Base-by-base conservation (phyloP, 2,329 filamentous ascomycete species). In the Beauveria bassiana region DNA sequence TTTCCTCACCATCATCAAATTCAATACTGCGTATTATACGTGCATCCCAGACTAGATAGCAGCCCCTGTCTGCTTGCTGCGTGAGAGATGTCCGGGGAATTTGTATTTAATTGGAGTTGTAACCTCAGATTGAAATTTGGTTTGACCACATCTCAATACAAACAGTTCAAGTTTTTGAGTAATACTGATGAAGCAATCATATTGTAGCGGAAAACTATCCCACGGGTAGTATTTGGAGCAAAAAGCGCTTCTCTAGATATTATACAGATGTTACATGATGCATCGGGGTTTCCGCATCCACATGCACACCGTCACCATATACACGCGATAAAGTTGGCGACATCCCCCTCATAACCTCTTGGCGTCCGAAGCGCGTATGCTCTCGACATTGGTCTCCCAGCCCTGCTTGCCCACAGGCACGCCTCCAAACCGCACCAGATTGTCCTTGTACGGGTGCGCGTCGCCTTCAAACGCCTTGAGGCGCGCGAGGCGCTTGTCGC, bases 401-500 rank as follows among this genome's bases (percentile, higher is more conserved):
- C 82, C 82, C 46, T 77, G 71, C 52, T 74, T 68, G 0, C 83
- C 83, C 1, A 86, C 83, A 46, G 72, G 69, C 67, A 83, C 78
- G 18, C 86, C 87, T 7, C 81, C 82, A 67, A 93, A 88, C 72
- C 84, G 85, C 56, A 97, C 76, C 64, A 98, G 77, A 71, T 99
- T 99, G 74, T 87, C 76, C 82, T 90, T 90, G 75, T 97, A 98
- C 45, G 95, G 96, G 79, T 99, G 93, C 26, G 86, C 86, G 45
- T 85, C 81, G n/a, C 93, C 92, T 77, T 99, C 96, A 74, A 97
- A 99, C 6, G 90, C 93, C 84, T 98, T 99, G 72, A 99, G 77
- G 68, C 95, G 82, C 43, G 87, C 91, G 78, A 99, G 78, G 66
- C 96, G 79, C 79, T 91, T 90, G 74, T 97, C 92, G 69, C 93